These are phyloP conservation scores for Pachysandra terminalis DNA, from an alignment of 164 flowering plant genomes.

Conservation along the genomic window DNA sequence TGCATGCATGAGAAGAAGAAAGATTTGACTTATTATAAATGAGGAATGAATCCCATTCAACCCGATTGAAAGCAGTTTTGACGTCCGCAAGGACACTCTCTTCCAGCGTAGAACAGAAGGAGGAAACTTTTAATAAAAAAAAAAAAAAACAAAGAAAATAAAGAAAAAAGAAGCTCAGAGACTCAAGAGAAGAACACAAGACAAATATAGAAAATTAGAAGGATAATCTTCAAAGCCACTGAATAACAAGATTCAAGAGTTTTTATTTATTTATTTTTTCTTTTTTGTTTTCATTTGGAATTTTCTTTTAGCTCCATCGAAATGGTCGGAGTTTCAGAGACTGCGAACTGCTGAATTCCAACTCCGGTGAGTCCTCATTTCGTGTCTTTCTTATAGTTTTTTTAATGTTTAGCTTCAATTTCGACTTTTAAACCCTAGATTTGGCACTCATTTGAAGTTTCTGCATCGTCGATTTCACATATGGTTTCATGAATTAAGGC, in stretches of 20 bases:
- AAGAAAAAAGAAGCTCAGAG: not conserved
- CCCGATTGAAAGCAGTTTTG: conserved; percentile 25
- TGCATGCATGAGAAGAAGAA: not conserved
- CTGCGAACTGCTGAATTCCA: not conserved
- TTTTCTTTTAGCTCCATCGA: not conserved
- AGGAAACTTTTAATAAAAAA: too few relatives aligned
- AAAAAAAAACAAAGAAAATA: not conserved
- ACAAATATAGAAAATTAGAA: not conserved
- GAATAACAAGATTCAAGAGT: too few relatives aligned
- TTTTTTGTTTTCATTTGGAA: too few relatives aligned
- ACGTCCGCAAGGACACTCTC: conserved; percentile 32
- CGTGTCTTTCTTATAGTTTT: not conserved
- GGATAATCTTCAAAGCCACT: not conserved
- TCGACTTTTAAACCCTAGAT: conserved; percentile 1
- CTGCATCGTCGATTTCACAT: not conserved
- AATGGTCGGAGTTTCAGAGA: not conserved
- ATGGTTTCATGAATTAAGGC: not conserved
- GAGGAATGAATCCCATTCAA: conserved; percentile 20
- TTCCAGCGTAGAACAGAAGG: not conserved
- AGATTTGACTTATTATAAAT: conserved; percentile 23
- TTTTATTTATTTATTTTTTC: too few relatives aligned
- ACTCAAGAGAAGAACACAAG: not conserved
- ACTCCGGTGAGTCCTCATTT: conserved; percentile 7
- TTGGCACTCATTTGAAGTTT: not conserved
- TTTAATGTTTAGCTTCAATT: not conserved